A percentile compares a stretch with the other conserved stretches of the same genome.
phyloP scores from a whole-genome alignment of 805 yeast species.

The Debaryomyces castellii region DNA sequence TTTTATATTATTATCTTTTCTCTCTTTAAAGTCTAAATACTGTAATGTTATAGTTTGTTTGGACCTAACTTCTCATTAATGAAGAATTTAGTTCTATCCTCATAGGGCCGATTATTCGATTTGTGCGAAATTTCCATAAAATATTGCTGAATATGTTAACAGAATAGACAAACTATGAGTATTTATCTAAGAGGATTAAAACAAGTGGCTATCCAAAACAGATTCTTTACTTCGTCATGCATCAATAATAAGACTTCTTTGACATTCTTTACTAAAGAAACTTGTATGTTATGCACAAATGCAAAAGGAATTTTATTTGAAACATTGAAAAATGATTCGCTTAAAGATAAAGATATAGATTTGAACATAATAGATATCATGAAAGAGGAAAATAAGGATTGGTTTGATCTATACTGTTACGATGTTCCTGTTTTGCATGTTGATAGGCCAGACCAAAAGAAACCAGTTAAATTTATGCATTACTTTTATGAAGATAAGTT shows the following conservation, averaged over 20 bases:
- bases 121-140: neutral
- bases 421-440: conserved; percentile 80
- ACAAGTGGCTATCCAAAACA: neutral
- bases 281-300: conserved; percentile 67
- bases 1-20: too few relatives aligned
- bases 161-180: neutral
- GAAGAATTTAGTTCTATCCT: too few relatives aligned
- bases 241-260: conserved; percentile 17
- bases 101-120: too few relatives aligned
- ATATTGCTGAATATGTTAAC: too few relatives aligned
- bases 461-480: conserved; percentile 67
- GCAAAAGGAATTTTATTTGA: conserved; percentile 53
- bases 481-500: conserved; percentile 56
- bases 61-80: too few relatives aligned
- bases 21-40: too few relatives aligned
- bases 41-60: too few relatives aligned
- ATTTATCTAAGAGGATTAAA: neutral
- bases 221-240: neutral
- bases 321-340: conserved; percentile 33
- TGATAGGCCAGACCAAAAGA: conserved; percentile 45
- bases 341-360: conserved; percentile 23
- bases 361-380: conserved; percentile 56
- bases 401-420: conserved; percentile 73
- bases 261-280: conserved; percentile 67
- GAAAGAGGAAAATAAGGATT: conserved; percentile 54